Evolutionary conservation across 805 yeast species (phyloP), one percentile per base, ranked within the genome.

Genomic region (Sugiyamaella marilandica): DNA sequence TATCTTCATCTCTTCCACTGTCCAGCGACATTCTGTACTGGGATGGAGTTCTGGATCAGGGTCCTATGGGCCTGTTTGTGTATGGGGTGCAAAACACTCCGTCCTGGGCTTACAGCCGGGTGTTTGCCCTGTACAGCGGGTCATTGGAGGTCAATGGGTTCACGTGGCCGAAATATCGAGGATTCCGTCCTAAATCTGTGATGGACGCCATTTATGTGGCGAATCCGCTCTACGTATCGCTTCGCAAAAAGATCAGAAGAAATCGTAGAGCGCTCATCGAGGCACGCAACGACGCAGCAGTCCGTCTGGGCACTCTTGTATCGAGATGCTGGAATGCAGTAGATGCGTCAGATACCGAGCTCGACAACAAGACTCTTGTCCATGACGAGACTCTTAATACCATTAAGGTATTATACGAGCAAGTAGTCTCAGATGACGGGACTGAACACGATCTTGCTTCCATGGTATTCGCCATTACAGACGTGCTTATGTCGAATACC

Each of bases 21-120:
- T 54, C 66, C 19, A 73, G 72, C 39, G 78, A 76, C 55, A 57
- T 78, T n/a, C 65, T 65, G 32, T 81, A 79, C 60, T 80, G 76
- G 72, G 78, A 78, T 26, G 48, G 64, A 1, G 62, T 73, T 0
- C 58, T 70, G 2, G 59, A 69, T 10, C 71, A 75, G 3, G 62
- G 55, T 41, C 48, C 62, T 1, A 56, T 62, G 16, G 67, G 71
- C 29, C 53, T 68, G 14, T 47, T 63, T 2, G 16, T 75, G 1
- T 77, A 77, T 53, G 58, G 74, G 0, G 18, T 77, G 8, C 83
- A 77, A 60, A 69, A 45, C 9, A 37, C 57, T n/a, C 63, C 63
- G n/a, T 13, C 48, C 5, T 53, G 56, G 46, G 24, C 45, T 8
- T 52, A 36, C 32, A 26, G 37, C 19, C 11, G 32, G 11, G 19